A percentile compares a stretch with the other conserved stretches of the same genome.
Conservation (phyloP, 148 eudicot genomes). For the Rhododendron molle region DNA sequence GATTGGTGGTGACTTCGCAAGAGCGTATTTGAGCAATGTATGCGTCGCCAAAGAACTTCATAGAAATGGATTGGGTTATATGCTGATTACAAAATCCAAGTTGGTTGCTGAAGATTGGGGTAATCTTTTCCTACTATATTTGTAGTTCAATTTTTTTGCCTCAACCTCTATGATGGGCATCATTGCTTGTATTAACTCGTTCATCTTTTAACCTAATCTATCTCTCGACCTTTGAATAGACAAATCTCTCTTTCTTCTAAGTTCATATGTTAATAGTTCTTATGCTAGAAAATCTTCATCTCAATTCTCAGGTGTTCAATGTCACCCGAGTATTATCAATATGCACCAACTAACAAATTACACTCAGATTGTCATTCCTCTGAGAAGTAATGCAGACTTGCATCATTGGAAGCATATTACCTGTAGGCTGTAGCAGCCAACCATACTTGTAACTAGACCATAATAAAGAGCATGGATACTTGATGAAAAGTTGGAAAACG, state of each 20-base stretch:
- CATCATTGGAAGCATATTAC: not conserved
- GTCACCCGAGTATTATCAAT: not conserved
- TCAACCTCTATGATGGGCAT: not conserved
- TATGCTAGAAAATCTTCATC: not conserved
- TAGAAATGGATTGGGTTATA: constrained; percentile 69
- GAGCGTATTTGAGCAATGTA: constrained; percentile 88
- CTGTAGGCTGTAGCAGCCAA: not conserved
- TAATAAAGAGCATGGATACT: not conserved
- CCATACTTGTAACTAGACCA: not conserved
- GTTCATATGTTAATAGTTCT: not conserved
- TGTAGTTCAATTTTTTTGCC: not conserved
- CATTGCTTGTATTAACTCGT: not conserved
- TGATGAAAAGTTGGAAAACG: not conserved
- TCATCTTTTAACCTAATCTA: not conserved
- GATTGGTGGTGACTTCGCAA: constrained; percentile 78
- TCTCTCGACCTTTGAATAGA: not conserved
- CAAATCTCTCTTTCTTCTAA: not conserved
- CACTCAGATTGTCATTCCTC: not conserved
- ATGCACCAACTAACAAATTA: not conserved
- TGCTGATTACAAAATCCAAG: constrained; percentile 55
- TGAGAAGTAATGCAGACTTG: not conserved
- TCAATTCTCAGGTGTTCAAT: not conserved
- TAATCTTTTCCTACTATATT: constrained; percentile 16
- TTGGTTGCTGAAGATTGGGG: constrained; percentile 88
- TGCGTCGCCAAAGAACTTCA: constrained; percentile 90